Evolutionary conservation across 2,329 filamentous ascomycete genomes (phyloP).

Genomic region (Ceratocystiopsis sp.): DNA sequence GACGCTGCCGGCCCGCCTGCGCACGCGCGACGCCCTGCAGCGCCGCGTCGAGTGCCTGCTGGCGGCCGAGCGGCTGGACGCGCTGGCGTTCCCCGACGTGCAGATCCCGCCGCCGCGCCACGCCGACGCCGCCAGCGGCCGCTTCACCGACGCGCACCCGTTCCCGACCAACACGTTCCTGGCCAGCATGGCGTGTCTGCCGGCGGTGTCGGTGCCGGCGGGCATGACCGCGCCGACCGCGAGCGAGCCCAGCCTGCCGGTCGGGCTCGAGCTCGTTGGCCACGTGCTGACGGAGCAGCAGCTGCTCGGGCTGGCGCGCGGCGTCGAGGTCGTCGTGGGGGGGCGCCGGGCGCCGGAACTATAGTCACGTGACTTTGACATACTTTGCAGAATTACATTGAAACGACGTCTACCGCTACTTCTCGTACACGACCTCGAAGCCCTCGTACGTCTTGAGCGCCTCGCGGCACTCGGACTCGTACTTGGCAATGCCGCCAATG

Average conservation of each 20-base stretch:
- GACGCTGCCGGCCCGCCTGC: background rate
- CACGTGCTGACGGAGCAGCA: background rate
- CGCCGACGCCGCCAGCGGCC: conserved; percentile 14
- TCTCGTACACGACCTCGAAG: conserved; percentile 4
- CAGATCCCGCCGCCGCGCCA: conserved; percentile 17
- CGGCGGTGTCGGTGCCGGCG: conserved; percentile 18
- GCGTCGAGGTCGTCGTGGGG: background rate
- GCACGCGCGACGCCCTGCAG: background rate
- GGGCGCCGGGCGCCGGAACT: background rate
- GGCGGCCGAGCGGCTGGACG: background rate
- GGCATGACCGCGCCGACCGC: conserved; percentile 11
- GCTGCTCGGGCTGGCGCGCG: background rate
- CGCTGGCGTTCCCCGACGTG: conserved; percentile 18
- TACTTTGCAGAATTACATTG: too few relatives aligned
- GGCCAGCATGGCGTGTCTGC: conserved; percentile 16
- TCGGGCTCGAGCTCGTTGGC: conserved; percentile 13
- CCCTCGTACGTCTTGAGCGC: conserved; percentile 1
- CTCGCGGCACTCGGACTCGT: conserved; percentile 6
- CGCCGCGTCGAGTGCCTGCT: background rate
- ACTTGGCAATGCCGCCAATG: conserved; percentile 4
- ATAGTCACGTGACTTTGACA: too few relatives aligned
- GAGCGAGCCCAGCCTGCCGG: conserved; percentile 10
- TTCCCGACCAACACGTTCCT: conserved; percentile 20
- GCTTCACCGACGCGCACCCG: conserved; percentile 8
- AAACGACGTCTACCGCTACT: too few relatives aligned